Conservation (phyloP, 2,329 filamentous ascomycete genomes). For the Trichoderma brevicompactum region DNA sequence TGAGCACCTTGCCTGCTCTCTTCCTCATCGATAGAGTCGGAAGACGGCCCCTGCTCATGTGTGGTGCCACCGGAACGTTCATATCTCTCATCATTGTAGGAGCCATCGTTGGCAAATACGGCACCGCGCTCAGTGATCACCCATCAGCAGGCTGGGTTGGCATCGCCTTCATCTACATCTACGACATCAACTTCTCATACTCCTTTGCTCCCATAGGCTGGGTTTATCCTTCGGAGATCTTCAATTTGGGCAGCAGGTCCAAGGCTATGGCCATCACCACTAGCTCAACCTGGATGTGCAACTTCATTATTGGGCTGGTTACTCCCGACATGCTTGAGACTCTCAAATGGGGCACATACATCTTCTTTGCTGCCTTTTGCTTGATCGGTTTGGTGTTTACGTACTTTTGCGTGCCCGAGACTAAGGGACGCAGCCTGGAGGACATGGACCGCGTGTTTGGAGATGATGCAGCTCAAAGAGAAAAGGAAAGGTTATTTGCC, state of each 20-base stretch:
- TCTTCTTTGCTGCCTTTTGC: constrained; percentile 64
- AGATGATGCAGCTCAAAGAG: constrained; percentile 44
- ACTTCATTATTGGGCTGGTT: constrained; percentile 44
- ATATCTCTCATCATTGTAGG: constrained; percentile 60
- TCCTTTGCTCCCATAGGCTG: constrained; percentile 67
- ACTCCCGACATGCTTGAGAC: constrained; percentile 56
- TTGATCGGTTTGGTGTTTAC: constrained; percentile 55
- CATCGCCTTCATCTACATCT: constrained; percentile 67
- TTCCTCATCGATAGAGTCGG: constrained; percentile 60
- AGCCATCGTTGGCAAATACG: constrained; percentile 53
- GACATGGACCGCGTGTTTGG: constrained; percentile 59
- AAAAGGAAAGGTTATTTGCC: constrained; percentile 38
- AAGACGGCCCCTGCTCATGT: constrained; percentile 65
- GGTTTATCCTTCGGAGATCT: constrained; percentile 69
- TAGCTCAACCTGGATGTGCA: constrained; percentile 49
- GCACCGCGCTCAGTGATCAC: constrained; percentile 42
- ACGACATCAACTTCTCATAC: constrained; percentile 67
- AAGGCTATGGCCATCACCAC: constrained; percentile 65
- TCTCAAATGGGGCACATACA: constrained; percentile 57
- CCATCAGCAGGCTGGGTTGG: constrained; percentile 56
- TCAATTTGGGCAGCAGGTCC: constrained; percentile 59
- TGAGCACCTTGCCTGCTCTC: constrained; percentile 49
- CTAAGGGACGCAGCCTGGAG: constrained; percentile 58
- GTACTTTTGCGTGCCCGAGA: constrained; percentile 62
- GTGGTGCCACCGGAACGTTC: constrained; percentile 66